These are phyloP conservation scores for Ceratobasidium sp. DNA, from an alignment of 1,284 basidiomycete genomes.

Conservation along the genomic window DNA sequence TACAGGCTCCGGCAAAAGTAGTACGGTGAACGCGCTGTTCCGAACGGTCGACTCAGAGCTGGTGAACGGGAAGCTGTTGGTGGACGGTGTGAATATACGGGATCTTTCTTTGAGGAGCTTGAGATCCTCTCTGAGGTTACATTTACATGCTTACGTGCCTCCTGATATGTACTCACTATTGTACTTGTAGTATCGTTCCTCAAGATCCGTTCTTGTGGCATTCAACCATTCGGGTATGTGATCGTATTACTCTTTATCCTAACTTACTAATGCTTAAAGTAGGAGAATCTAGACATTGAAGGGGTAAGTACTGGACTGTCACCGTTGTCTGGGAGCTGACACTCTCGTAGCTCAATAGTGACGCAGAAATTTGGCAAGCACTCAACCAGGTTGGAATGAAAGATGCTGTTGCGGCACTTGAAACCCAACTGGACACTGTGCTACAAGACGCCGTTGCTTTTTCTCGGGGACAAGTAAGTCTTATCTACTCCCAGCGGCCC, in stretches of 20 bases:
- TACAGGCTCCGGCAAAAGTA: slow-evolving; percentile 18
- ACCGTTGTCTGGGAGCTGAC: neutral
- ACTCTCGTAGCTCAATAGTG: neutral
- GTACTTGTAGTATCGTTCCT: neutral
- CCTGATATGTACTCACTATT: neutral
- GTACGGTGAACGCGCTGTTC: slow-evolving; percentile 21
- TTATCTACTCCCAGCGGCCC: too few relatives aligned
- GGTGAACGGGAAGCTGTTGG: neutral
- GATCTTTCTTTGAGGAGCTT: neutral
- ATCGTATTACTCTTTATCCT: neutral
- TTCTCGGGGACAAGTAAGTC: slow-evolving; percentile 12
- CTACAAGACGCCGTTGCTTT: slow-evolving; percentile 1
- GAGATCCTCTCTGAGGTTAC: slow-evolving; percentile 4
- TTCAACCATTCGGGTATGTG: slow-evolving; percentile 9
- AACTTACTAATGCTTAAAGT: neutral
- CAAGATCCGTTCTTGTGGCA: slow-evolving; percentile 30
- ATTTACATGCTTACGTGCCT: neutral
- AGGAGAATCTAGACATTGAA: slow-evolving; percentile 28
- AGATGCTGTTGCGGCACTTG: neutral
- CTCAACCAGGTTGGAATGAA: slow-evolving; percentile 17
- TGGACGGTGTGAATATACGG: neutral
- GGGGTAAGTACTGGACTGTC: neutral
- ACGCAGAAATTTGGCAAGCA: slow-evolving; percentile 23
- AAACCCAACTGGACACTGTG: slow-evolving; percentile 4
- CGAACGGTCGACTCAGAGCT: neutral